Base-by-base conservation (phyloP, 2,329 filamentous ascomycete genomes). In the Neofusicoccum sp. region DNA sequence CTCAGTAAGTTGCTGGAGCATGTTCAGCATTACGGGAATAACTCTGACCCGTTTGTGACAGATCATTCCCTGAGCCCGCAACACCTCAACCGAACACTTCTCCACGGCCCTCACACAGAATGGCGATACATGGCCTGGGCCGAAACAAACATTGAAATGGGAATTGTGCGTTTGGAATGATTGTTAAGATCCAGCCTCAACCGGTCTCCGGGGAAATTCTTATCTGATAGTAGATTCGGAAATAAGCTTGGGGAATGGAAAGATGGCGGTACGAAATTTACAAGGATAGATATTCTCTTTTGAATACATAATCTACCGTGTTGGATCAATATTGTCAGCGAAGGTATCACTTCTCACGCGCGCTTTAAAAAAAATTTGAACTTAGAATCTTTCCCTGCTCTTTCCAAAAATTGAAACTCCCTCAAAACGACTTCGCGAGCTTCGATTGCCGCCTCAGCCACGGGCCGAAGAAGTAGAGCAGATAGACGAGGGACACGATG, bases 401-500 rank as follows among this genome's bases (percentile, higher is more conserved):
- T 9, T 37, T 8, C 49, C 12, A 37, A 34, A 8, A 43, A 43
- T 43, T 50, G 14, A n/a, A 43, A 12, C 14, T n/a, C 14, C 14
- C 14, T 43, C 36, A 63, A 3, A 58, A 63, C 14, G 50, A 47
- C 33, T 29, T 45, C 9, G 61, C 61, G n/a, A 63, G 54, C 36
- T 58, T 59, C 3, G 44, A 49, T 33, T 31, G 36, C 28, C 48
- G 44, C 9, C 61, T 58, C 61, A 63, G 12, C 61, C 61, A 63
- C 5, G 61, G 61, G 4, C 61, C 61, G 31, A 63, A 59, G 37
- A 63, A 63, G 34, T 63, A 63, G n/a, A 63, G n/a, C 28, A 63
- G 9, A 11, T 63, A 63, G 4, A 63, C 61, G 22, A 63, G 45
- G n/a, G 61, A 52, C 6, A 63, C 61, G n/a, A 63, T 63, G n/a